These are phyloP conservation scores for Saposhnikovia divaricata DNA, from an alignment of 129 eudicot species.

Conservation along the genomic window DNA sequence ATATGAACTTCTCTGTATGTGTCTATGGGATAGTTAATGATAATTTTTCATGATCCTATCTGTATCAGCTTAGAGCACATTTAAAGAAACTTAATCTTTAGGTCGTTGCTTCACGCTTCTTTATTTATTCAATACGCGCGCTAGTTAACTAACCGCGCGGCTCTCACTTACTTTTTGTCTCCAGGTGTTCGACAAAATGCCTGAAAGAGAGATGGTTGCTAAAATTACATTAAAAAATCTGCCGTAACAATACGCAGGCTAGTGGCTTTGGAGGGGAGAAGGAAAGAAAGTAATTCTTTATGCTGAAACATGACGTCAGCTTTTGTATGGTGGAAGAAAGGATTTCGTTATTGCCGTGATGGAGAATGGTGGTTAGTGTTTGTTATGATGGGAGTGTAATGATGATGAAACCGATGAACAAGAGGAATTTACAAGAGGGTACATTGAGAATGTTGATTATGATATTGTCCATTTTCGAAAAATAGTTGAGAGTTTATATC, in stretches of 20 bases:
- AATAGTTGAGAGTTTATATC: slow-evolving; percentile 19
- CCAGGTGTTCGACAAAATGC: slow-evolving; percentile 73
- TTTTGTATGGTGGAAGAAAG: slow-evolving; percentile 49
- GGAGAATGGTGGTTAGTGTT: slow-evolving; percentile 62
- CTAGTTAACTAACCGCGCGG: too few relatives aligned
- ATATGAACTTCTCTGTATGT: too few relatives aligned
- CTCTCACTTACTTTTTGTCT: not conserved
- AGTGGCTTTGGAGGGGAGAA: not conserved
- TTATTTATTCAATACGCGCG: too few relatives aligned
- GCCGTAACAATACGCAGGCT: not conserved
- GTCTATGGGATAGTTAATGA: too few relatives aligned
- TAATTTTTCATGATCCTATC: too few relatives aligned
- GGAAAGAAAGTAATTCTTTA: slow-evolving; percentile 21
- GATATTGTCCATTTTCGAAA: slow-evolving; percentile 22
- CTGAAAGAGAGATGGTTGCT: slow-evolving; percentile 57
- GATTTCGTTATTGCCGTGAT: slow-evolving; percentile 61
- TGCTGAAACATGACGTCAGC: slow-evolving; percentile 21
- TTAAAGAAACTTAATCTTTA: too few relatives aligned
- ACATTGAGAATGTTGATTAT: slow-evolving; percentile 9
- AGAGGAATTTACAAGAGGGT: slow-evolving; percentile 8
- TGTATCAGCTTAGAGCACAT: too few relatives aligned
- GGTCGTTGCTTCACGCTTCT: too few relatives aligned
- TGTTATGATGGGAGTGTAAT: slow-evolving; percentile 56
- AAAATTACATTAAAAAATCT: slow-evolving; percentile 6
- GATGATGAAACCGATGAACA: not conserved